phyloP scores from a whole-genome alignment of 2,329 filamentous ascomycete species.

The Juglanconis oblonga region DNA sequence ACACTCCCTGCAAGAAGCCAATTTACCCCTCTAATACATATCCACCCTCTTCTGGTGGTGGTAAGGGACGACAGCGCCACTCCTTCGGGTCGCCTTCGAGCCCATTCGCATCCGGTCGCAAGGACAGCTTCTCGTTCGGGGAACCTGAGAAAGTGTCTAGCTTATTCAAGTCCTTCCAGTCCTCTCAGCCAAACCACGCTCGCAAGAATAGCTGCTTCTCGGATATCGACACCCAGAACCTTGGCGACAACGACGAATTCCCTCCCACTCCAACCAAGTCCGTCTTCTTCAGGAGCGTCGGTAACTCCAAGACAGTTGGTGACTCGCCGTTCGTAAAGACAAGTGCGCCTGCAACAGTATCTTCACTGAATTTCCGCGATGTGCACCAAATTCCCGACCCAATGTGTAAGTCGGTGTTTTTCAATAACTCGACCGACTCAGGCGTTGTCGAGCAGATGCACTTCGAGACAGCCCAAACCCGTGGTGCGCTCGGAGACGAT shows the following conservation, averaged over 20 bases:
- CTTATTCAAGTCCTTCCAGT: slow-evolving; percentile 68
- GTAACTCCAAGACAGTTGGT: slow-evolving; percentile 18
- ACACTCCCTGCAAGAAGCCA: slow-evolving; percentile 93
- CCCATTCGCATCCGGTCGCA: slow-evolving; percentile 52
- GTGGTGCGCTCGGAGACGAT: slow-evolving; percentile 24
- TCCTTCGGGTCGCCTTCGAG: slow-evolving; percentile 79
- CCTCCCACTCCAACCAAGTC: slow-evolving; percentile 93
- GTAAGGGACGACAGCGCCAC: slow-evolving; percentile 61
- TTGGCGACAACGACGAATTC: slow-evolving; percentile 60
- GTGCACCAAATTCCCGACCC: slow-evolving; percentile 24
- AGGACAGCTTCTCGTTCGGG: slow-evolving; percentile 44
- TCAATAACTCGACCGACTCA: slow-evolving; percentile 29
- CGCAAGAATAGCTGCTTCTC: slow-evolving; percentile 70
- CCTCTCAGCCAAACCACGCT: slow-evolving; percentile 43
- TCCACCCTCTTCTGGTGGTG: slow-evolving; percentile 57
- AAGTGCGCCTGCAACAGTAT: slow-evolving; percentile 33
- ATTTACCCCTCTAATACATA: slow-evolving; percentile 66
- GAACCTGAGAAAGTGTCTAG: slow-evolving; percentile 60
- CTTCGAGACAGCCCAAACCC: slow-evolving; percentile 26
- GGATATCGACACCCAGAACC: slow-evolving; percentile 48
- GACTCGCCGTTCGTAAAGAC: slow-evolving; percentile 22
- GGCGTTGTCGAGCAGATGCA: slow-evolving; percentile 20
- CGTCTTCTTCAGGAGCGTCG: slow-evolving; percentile 37
- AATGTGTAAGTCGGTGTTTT: slow-evolving; percentile 42
- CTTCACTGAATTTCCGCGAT: slow-evolving; percentile 32